Percentiles rank a stretch among this genome's conserved stretches.
These are phyloP conservation scores for Nitzschia inconspicua DNA, from an alignment of 108 stramenopile species.

Conservation along the genomic window DNA sequence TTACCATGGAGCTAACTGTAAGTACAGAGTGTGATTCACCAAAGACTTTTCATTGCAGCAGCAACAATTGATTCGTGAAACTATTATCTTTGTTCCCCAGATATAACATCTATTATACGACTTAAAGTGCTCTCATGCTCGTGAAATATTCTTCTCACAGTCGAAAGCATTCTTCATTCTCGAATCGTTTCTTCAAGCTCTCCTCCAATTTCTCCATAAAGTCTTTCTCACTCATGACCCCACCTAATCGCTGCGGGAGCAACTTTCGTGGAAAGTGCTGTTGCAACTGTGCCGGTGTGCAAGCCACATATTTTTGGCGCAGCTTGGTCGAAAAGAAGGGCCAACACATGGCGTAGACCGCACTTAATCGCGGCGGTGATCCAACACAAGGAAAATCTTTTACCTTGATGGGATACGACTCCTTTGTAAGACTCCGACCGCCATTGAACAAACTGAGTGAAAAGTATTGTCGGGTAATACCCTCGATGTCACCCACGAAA, in stretches of 20 bases:
- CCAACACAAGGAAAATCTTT: conserved; percentile 10
- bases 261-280: conserved; percentile 1
- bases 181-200: too few relatives aligned
- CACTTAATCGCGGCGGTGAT: background rate
- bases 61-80: too few relatives aligned
- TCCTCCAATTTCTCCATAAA: too few relatives aligned
- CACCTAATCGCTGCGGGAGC: background rate
- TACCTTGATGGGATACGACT: conserved; percentile 22
- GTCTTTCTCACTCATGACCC: too few relatives aligned
- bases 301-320: conserved; percentile 3
- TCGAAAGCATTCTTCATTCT: too few relatives aligned
- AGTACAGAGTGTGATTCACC: too few relatives aligned
- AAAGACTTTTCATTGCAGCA: too few relatives aligned
- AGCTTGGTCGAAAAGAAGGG: conserved; percentile 15
- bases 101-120: too few relatives aligned
- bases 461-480: background rate
- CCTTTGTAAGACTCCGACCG: conserved; percentile 7
- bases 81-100: too few relatives aligned
- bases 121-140: too few relatives aligned
- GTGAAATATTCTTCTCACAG: too few relatives aligned
- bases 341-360: background rate
- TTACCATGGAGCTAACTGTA: too few relatives aligned
- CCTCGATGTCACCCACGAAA: conserved; percentile 16
- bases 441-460: background rate
- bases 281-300: background rate